These are phyloP conservation scores for Boletus patriciae DNA, from an alignment of 768 basidiomycete species.

Conservation along the genomic window DNA sequence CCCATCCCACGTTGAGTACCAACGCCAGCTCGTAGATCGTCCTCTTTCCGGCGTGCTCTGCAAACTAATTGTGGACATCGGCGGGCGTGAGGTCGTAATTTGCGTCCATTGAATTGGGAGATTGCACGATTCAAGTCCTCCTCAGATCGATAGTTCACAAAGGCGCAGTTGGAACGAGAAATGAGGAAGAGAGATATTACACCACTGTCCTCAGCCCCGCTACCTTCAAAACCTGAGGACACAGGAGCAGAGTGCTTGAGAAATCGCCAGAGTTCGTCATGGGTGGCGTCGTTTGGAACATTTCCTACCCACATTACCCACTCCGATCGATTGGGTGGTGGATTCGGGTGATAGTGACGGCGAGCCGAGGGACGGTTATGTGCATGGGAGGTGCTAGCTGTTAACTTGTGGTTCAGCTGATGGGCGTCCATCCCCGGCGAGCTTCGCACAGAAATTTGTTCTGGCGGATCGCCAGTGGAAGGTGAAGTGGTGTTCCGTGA, in stretches of 20 bases:
- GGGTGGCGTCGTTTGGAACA: conserved; percentile 76
- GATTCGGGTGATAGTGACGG: conserved; percentile 66
- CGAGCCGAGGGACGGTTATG: conserved; percentile 40
- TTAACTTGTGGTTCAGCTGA: neutral
- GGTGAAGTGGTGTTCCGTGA: neutral
- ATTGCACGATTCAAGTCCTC: conserved; percentile 66
- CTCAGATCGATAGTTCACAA: conserved; percentile 81
- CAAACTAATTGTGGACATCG: conserved; percentile 81
- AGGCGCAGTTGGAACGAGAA: conserved; percentile 91
- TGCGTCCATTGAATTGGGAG: conserved; percentile 64
- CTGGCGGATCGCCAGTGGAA: neutral
- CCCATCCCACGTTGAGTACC: conserved; percentile 87
- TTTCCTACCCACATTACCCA: conserved; percentile 99
- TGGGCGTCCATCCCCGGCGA: neutral
- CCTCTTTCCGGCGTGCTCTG: conserved; percentile 74
- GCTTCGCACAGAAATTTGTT: conserved; percentile 3
- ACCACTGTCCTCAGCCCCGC: conserved; percentile 39
- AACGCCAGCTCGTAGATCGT: conserved; percentile 87
- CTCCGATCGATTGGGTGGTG: conserved; percentile 73
- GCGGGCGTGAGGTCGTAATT: conserved; percentile 67
- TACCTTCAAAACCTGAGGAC: conserved; percentile 2
- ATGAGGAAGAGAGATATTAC: conserved; percentile 90
- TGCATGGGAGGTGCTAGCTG: conserved; percentile 3
- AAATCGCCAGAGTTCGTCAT: conserved; percentile 85
- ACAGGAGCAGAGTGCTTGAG: conserved; percentile 49